Evolutionary conservation across 441 rosid genomes (phyloP), one percentile per base, ranked within the genome.

Genomic region (Gossypium gossypioides): DNA sequence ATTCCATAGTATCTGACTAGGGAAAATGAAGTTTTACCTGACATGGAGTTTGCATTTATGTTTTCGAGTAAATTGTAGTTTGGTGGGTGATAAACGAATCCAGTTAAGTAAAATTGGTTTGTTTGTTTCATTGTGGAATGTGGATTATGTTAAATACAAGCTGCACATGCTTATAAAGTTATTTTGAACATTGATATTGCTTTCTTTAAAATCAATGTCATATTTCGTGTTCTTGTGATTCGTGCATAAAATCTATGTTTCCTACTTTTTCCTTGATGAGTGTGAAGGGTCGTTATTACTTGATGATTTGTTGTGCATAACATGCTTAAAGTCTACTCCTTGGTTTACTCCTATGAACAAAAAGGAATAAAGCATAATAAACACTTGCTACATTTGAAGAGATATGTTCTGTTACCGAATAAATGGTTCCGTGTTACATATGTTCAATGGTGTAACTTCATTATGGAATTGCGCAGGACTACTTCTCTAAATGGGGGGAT

Each of bases 401-500:
- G 18, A 18, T 37, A 32, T 51, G 0, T 29, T 37, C 3, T 52
- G 9, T 50, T 32, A 1, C 32, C 16, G 29, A 63, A 50, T 58
- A 40, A 50, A 40, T 63, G 68, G 68, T 63, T 40, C 51, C 13
- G 1, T 37, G 68, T 63, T 40, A 10, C 29, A 19, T 40, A 37
- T 40, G 51, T 19, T 37, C 68, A 62, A 18, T 62, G 58, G 15
- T 18, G 44, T 15, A 48, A 40, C 19, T 70, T 55, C 46, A 42
- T 74, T 32, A 2, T 85, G 74, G 64, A 67, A 73, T 32, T 59
- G 71, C 18, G 68, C 84, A 96, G 98, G 97, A 88, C 65, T 90
- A 79, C 86, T 93, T 96, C 85, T 89, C 93, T 15, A 90, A 91
- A 42, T 96, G 98, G 97, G 98, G 97, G 81, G 96, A 90, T 55